Percentiles rank a stretch among this genome's conserved stretches.
These are phyloP conservation scores for Ajuga reptans DNA, from an alignment of 305 asterid genomes.

Conservation along the genomic window DNA sequence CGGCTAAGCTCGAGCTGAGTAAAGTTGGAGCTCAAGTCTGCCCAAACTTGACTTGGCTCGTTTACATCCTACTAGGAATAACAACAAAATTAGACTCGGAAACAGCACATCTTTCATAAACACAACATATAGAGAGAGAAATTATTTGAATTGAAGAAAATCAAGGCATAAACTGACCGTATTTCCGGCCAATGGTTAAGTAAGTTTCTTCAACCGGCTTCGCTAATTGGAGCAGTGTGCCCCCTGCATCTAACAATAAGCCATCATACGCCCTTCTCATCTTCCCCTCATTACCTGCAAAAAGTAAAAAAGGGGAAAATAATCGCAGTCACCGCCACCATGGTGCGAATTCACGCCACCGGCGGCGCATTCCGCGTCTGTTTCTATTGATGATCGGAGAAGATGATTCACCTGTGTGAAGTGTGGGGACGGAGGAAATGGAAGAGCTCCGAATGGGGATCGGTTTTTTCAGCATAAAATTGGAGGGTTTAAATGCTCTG, in stretches of 20 bases:
- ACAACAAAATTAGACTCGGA: background rate
- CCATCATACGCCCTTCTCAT: slow-evolving; percentile 62
- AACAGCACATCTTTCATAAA: background rate
- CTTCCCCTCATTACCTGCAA: slow-evolving; percentile 32
- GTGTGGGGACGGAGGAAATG: slow-evolving; percentile 26
- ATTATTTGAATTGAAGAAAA: background rate
- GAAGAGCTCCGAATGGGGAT: slow-evolving; percentile 38
- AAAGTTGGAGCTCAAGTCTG: too few relatives aligned
- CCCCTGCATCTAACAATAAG: slow-evolving; percentile 80
- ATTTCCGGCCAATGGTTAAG: slow-evolving; percentile 60
- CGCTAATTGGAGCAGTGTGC: slow-evolving; percentile 74
- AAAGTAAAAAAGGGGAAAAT: background rate
- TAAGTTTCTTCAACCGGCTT: slow-evolving; percentile 76
- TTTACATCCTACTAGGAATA: background rate
- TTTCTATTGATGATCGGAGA: background rate
- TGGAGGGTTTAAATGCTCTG: slow-evolving; percentile 53
- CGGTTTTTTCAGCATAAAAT: slow-evolving; percentile 30
- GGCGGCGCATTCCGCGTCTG: too few relatives aligned
- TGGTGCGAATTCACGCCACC: background rate
- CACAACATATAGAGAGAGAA: background rate
- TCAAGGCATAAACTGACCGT: slow-evolving; percentile 38
- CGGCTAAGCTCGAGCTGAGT: too few relatives aligned
- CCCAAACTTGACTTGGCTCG: too few relatives aligned
- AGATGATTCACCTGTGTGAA: slow-evolving; percentile 39
- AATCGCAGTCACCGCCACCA: background rate